Evolutionary conservation across 768 basidiomycete species (phyloP).

Genomic region (Gelatoporia subvermispora): DNA sequence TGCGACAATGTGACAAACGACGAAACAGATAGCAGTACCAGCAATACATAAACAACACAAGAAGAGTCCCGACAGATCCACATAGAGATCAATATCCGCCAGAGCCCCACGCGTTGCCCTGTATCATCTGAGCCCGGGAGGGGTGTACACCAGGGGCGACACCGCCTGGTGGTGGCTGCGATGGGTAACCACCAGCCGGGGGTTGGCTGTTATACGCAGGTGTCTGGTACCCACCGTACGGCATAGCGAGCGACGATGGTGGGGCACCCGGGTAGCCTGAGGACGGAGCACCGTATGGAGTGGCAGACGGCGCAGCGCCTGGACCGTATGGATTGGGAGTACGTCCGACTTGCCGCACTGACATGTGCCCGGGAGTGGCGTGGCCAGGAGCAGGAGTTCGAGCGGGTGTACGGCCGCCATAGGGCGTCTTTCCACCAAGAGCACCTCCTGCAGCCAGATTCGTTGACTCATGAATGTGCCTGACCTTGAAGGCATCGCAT

Average conservation of each 20-base stretch:
- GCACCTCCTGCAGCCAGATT: constrained; percentile 45
- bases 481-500: constrained; percentile 96
- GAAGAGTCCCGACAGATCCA: constrained; percentile 3
- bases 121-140: constrained; percentile 61
- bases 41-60: constrained; percentile 4
- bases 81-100: constrained; percentile 26
- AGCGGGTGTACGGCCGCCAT: constrained; percentile 71
- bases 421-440: constrained; percentile 78
- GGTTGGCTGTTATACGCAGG: constrained; percentile 45
- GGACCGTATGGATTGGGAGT: constrained; percentile 76
- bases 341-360: constrained; percentile 62
- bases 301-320: constrained; percentile 25
- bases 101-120: constrained; percentile 35
- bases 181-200: constrained; percentile 31
- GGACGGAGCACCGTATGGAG: constrained; percentile 31
- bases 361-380: constrained; percentile 74
- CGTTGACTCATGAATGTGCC: constrained; percentile 77
- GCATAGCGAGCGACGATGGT: constrained; percentile 1
- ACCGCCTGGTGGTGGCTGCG: constrained; percentile 29
- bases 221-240: constrained; percentile 24
- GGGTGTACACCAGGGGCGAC: constrained; percentile 57
- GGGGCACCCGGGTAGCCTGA: constrained; percentile 29
- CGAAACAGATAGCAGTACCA: constrained; percentile 1
- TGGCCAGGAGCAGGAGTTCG: constrained; percentile 51
- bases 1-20: background rate